phyloP scores from a whole-genome alignment of 352 stramenopile species.

The Phytophthora sp. region DNA sequence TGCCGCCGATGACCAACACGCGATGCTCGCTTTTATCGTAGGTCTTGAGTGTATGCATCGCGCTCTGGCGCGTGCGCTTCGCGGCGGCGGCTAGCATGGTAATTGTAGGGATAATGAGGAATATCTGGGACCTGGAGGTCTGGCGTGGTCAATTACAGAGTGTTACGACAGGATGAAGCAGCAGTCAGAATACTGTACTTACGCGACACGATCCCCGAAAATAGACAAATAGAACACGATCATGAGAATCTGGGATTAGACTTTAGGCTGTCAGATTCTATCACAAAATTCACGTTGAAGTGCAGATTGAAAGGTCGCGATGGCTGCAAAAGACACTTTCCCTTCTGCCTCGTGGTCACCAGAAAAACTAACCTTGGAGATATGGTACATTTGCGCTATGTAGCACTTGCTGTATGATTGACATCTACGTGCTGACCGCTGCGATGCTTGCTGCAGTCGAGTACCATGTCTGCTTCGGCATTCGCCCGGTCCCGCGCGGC shows the following conservation, averaged over 20 bases:
- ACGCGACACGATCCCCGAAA: not conserved
- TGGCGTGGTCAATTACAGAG: constrained; percentile 40
- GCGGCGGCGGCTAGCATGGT: constrained; percentile 25
- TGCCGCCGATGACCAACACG: constrained; percentile 89
- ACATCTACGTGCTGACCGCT: not conserved
- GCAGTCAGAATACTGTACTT: constrained; percentile 7
- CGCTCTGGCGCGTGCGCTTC: constrained; percentile 33
- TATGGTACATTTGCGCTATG: constrained; percentile 18
- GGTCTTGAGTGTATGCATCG: constrained; percentile 43
- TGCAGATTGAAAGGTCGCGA: not conserved
- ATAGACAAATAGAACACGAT: constrained; percentile 17
- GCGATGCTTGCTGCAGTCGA: constrained; percentile 37
- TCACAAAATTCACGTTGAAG: not conserved
- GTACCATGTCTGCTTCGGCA: constrained; percentile 61
- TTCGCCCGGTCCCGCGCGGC: constrained; percentile 69
- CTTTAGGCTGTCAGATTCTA: no score
- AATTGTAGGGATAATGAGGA: not conserved
- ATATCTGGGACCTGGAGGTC: no score
- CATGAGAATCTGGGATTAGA: constrained; percentile 2
- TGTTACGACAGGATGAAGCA: constrained; percentile 17
- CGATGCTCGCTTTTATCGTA: constrained; percentile 77
- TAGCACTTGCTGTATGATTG: not conserved
- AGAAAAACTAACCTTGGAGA: not conserved
- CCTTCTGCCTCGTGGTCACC: constrained; percentile 8
- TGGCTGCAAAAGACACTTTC: constrained; percentile 15